Evolutionary conservation across 2,329 filamentous ascomycete genomes (phyloP), one percentile per base, ranked within the genome.

Genomic region (Nemania diffusa): DNA sequence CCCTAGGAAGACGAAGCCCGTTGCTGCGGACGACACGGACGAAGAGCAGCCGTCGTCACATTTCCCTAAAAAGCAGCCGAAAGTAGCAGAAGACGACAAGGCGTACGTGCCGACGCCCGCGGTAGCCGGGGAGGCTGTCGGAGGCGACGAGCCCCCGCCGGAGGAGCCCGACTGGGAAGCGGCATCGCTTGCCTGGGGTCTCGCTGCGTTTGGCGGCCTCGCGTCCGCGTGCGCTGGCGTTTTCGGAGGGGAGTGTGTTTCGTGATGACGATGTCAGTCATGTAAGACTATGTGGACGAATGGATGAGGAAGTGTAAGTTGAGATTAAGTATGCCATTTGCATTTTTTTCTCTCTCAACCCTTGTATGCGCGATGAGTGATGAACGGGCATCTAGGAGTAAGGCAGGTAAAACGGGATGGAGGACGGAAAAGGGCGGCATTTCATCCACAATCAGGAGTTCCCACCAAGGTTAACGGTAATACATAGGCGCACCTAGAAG

Each of bases 101-200:
- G 73, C 78, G 0, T 84, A 85, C 68, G 69, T 80, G 58, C 78
- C 82, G 2, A 77, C 75, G 1, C 74, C 79, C 4, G 73, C 73
- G 5, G 80, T 79, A 52, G 73, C 71, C 17, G 72, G 70, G 13
- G 63, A 63, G 9, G 71, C 74, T 0, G 67, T 75, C 5, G 74
- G 75, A 71, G 83, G 82, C 0, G 84, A 85, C 67, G 72, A 78
- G 32, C 62, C 82, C n/a, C 79, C 79, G 0, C 75, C 78, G 8
- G 73, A 77, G 11, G 82, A 81, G 11, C 73, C 81, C 34, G 83
- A 84, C 67, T 82, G 82, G 81, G 84, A 86, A 69, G 76, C 81
- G 9, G 81, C 81, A 1, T 80, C 83, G 6, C 74, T 85, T 26
- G 76, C 80, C 3, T 85, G 83, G 83, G 83, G 81, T 2, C 69